Evolutionary conservation across 352 stramenopile genomes (phyloP).

Genomic region (Globisporangium uncinulatum): DNA sequence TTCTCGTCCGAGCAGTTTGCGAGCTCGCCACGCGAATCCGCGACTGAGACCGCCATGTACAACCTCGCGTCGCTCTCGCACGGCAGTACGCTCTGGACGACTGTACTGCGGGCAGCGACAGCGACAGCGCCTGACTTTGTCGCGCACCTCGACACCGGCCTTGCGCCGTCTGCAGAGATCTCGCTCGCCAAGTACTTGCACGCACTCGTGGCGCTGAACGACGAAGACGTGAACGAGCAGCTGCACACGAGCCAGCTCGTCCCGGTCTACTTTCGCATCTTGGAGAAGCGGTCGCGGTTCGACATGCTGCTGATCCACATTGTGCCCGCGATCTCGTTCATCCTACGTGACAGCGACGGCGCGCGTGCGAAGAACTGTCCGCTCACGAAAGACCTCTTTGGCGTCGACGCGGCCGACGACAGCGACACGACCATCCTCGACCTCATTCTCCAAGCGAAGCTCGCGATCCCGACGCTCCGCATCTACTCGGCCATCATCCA

Average conservation of each 20-base stretch:
- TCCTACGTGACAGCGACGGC: slow-evolving; percentile 66
- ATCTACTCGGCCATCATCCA: slow-evolving; percentile 77
- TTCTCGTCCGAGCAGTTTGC: slow-evolving; percentile 57
- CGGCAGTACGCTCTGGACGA: slow-evolving; percentile 52
- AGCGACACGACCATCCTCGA: slow-evolving; percentile 43
- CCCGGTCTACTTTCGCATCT: slow-evolving; percentile 56
- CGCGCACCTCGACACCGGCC: slow-evolving; percentile 47
- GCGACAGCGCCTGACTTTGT: slow-evolving; percentile 45
- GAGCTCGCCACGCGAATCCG: slow-evolving; percentile 46
- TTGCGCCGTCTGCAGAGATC: slow-evolving; percentile 76
- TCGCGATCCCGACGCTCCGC: slow-evolving; percentile 55
- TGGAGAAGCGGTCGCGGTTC: slow-evolving; percentile 63
- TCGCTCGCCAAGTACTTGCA: slow-evolving; percentile 79
- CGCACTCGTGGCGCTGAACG: slow-evolving; percentile 67
- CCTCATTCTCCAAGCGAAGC: slow-evolving; percentile 51
- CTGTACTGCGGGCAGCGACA: slow-evolving; percentile 38
- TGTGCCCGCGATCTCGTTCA: slow-evolving; percentile 71
- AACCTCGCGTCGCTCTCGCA: slow-evolving; percentile 59
- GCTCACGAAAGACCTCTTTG: slow-evolving; percentile 72
- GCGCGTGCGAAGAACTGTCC: slow-evolving; percentile 60
- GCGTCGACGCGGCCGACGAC: slow-evolving; percentile 27
- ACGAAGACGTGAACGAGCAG: slow-evolving; percentile 50
- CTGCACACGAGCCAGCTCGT: slow-evolving; percentile 58
- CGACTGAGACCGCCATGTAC: slow-evolving; percentile 74
- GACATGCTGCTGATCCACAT: slow-evolving; percentile 88